A percentile compares a stretch with the other conserved stretches of the same genome.
Conservation (phyloP, 192 early-diverging fungal species). For the Kickxella alabastrina region DNA sequence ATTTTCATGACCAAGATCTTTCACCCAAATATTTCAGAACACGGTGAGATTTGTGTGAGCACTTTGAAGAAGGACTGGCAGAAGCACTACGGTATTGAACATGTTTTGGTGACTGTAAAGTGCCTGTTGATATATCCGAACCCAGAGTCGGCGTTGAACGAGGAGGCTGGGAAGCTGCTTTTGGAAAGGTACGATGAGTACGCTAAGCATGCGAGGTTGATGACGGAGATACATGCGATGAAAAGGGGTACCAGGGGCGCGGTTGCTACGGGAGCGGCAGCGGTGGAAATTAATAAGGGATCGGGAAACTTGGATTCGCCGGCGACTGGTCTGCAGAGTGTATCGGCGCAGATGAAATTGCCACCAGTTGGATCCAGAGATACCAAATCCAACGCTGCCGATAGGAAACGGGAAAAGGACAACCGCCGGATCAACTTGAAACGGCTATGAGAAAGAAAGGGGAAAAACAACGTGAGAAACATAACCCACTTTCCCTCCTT, state of each 20-base stretch:
- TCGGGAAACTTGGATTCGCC: neutral
- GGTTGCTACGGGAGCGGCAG: slow-evolving; percentile 9
- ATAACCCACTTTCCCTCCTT: no score
- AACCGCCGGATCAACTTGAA: no score
- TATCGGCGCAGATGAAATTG: no score
- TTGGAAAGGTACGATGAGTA: slow-evolving; percentile 86
- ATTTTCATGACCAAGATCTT: slow-evolving; percentile 92
- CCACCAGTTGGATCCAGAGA: no score
- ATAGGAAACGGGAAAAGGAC: no score
- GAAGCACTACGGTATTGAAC: slow-evolving; percentile 71
- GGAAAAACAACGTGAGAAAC: no score
- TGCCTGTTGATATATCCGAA: slow-evolving; percentile 93
- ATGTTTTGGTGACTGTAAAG: slow-evolving; percentile 90
- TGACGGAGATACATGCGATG: slow-evolving; percentile 77
- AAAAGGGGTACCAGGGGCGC: slow-evolving; percentile 14
- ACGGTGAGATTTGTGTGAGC: slow-evolving; percentile 93
- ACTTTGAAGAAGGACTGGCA: slow-evolving; percentile 98
- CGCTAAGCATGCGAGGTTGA: slow-evolving; percentile 70
- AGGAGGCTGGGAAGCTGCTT: slow-evolving; percentile 87
- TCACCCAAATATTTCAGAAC: slow-evolving; percentile 88
- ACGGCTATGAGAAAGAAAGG: no score
- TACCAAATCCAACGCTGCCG: no score
- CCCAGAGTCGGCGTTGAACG: slow-evolving; percentile 93
- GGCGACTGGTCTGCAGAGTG: neutral
- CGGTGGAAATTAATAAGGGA: neutral